Conservation (phyloP, 371 early-diverging fungal genomes). For the Mortierella sp. region DNA sequence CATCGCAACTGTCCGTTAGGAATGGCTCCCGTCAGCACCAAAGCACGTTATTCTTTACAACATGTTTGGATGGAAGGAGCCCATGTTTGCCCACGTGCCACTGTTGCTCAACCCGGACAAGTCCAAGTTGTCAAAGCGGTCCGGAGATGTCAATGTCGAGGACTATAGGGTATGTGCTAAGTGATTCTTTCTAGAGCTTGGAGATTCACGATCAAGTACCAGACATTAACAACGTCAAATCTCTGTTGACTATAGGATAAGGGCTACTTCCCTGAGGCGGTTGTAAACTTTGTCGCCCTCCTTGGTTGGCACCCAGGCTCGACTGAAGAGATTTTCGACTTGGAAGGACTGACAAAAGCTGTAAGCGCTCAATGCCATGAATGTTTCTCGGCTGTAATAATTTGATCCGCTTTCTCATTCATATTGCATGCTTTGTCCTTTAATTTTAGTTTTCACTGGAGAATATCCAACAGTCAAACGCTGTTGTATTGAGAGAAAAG, state of each 20-base stretch:
- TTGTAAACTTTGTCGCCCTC: constrained; percentile 91
- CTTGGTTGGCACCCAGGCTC: constrained; percentile 87
- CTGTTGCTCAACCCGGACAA: constrained; percentile 88
- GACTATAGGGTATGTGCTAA: constrained; percentile 62
- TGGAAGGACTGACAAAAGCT: constrained; percentile 75
- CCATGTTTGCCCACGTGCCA: constrained; percentile 91
- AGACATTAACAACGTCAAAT: too few relatives aligned
- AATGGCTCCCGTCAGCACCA: constrained; percentile 95
- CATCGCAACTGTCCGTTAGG: constrained; percentile 56
- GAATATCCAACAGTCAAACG: constrained; percentile 80
- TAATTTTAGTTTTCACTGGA: constrained; percentile 74
- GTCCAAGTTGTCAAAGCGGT: constrained; percentile 90
- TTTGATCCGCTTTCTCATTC: not conserved
- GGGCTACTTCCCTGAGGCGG: constrained; percentile 90
- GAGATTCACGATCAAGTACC: not conserved
- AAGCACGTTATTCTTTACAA: constrained; percentile 89
- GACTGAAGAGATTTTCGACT: constrained; percentile 72
- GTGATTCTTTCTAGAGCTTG: not conserved
- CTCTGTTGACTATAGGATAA: constrained; percentile 61
- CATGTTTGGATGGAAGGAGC: constrained; percentile 86
- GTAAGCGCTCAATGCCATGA: constrained; percentile 58
- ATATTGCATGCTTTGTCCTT: not conserved
- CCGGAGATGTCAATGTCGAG: constrained; percentile 84
- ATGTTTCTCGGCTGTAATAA: not conserved
- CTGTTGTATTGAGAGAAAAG: constrained; percentile 83